A percentile compares a stretch with the other conserved stretches of the same genome.
Evolutionary conservation across 2,329 filamentous ascomycete species (phyloP).

Genomic region (Coleophoma eucalyptorum): DNA sequence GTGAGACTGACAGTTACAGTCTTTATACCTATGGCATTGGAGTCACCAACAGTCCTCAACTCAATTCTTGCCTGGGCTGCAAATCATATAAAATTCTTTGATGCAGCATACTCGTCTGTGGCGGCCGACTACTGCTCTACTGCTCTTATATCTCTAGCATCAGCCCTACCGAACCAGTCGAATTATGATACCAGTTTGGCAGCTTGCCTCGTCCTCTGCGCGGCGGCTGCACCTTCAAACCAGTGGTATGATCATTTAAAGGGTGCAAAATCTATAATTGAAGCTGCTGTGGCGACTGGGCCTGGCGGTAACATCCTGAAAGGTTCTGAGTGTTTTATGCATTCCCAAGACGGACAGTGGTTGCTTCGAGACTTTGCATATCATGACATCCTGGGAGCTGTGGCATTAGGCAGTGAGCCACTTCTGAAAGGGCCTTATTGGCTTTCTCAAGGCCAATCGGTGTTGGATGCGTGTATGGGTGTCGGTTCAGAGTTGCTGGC

Average conservation of each 20-base stretch:
- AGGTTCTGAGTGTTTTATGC: conserved; percentile 1
- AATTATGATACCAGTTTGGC: neutral
- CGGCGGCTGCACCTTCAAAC: neutral
- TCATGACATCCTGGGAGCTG: conserved; percentile 13
- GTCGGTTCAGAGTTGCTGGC: conserved; percentile 7
- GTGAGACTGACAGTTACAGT: too few species aligned
- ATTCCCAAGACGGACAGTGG: conserved; percentile 10
- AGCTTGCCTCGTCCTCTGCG: neutral
- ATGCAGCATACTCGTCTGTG: neutral
- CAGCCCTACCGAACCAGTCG: neutral
- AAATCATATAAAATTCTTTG: neutral
- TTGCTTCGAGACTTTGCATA: conserved; percentile 16
- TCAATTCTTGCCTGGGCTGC: neutral
- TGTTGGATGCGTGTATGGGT: conserved; percentile 10
- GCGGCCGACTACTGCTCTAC: neutral
- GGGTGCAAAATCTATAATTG: conserved; percentile 2
- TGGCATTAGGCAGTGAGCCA: conserved; percentile 8
- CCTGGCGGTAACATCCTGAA: neutral
- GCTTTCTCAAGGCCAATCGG: conserved; percentile 1
- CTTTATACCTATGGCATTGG: neutral
- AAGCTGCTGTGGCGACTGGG: neutral
- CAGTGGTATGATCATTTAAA: conserved; percentile 4
- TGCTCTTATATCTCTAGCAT: neutral
- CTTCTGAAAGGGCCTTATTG: conserved; percentile 10
- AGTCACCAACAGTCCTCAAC: neutral